Percentiles rank a stretch among this genome's conserved stretches.
Conservation (phyloP, 2,329 filamentous ascomycete species). For the Botrytis hyacinthi region DNA sequence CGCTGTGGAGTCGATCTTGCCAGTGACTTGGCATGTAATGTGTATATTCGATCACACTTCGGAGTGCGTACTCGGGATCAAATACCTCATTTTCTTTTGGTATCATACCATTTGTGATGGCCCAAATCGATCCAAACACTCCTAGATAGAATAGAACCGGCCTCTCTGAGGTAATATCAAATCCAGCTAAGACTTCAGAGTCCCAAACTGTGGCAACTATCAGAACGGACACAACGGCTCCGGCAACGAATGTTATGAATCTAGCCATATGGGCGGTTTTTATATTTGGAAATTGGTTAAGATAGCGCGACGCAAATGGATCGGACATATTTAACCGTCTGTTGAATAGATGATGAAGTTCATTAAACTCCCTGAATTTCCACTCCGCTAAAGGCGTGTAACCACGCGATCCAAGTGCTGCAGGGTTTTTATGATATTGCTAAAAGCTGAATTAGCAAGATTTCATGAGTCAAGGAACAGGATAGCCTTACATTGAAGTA, state of each 20-base stretch:
- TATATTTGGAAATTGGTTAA: constrained; percentile 94
- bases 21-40: constrained; percentile 89
- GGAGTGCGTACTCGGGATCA: constrained; percentile 85
- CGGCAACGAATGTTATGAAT: constrained; percentile 83
- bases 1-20: constrained; percentile 86
- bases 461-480: not conserved
- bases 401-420: constrained; percentile 79
- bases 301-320: constrained; percentile 85
- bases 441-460: constrained; percentile 40
- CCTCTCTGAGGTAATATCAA: constrained; percentile 85
- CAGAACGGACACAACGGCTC: constrained; percentile 82
- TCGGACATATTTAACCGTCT: constrained; percentile 92
- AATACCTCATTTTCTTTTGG: constrained; percentile 88
- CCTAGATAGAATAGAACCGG: constrained; percentile 90
- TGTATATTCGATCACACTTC: constrained; percentile 87
- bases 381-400: constrained; percentile 94
- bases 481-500: constrained; percentile 74
- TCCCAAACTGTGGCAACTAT: constrained; percentile 83
- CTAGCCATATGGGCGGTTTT: constrained; percentile 83
- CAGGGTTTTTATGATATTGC: constrained; percentile 94
- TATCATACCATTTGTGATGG: constrained; percentile 75
- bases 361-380: constrained; percentile 99
- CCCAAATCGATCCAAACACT: constrained; percentile 79
- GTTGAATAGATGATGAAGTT: constrained; percentile 87
- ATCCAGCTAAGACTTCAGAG: constrained; percentile 83